Base-by-base conservation (phyloP, 1,284 basidiomycete genomes). In the Heterobasidion occidentale region DNA sequence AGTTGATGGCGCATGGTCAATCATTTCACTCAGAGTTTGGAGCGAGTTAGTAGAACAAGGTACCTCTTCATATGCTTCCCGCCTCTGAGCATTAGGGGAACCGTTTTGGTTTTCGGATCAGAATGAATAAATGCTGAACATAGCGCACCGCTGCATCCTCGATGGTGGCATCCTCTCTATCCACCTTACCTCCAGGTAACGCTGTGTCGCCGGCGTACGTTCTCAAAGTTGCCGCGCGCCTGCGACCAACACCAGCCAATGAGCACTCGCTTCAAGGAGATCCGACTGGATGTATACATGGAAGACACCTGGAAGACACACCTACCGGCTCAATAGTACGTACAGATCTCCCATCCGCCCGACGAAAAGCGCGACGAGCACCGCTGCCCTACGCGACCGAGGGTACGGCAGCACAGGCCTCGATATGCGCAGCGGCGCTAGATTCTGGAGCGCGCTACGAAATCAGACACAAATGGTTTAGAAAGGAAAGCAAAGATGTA, bases 131-230 rank as follows among this genome's bases (percentile, higher is more conserved):
- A 38, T 19, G 46, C 17, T 15, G 8, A 44, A n/a, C 19, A 36
- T 19, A 11, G 74, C 84, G 63, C 68, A 92, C 90, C 17, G 91
- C 92, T 1, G 91, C 88, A 59, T 86, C 86, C 66, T 93, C 91
- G 12, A 85, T 72, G 46, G 78, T 82, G 60, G 65, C 68, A 66
- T 94, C 92, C 19, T 73, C 75, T 1, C 74, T 73, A 34, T 94
- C 92, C 17, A 85, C 77, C 65, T 86, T 91, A 0, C 92, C 91
- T 4, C 92, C 92, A 0, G 91, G 91, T 4, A 94, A 70, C 1
- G 89, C 86, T 0, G 92, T 94, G 67, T 94, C 91, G 0, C 89
- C 88, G 0, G 90, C 88, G 62, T 88, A 94, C 4, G 85, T 79
- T 46, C 84, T 75, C 64, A 94, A 71, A 1, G 79, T 80, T 0